Percentiles rank a stretch among this genome's conserved stretches.
Conservation (phyloP, 2,329 filamentous ascomycete genomes). For the Colletotrichum abscissum region DNA sequence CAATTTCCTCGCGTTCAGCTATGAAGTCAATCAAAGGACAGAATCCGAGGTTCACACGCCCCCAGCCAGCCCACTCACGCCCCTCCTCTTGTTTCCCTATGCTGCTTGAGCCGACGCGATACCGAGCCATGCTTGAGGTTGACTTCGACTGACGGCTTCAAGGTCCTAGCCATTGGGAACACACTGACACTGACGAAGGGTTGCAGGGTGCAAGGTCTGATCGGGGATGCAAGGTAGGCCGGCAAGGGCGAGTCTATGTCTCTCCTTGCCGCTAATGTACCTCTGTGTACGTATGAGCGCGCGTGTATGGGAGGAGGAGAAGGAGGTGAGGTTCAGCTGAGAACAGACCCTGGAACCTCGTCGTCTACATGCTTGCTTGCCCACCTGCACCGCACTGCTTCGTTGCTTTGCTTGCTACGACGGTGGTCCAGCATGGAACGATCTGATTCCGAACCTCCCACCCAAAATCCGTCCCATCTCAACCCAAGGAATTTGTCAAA, state of each 20-base stretch:
- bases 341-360: constrained; percentile 28
- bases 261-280: background rate
- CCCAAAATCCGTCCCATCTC: constrained; percentile 24
- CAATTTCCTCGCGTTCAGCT: background rate
- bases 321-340: constrained; percentile 25
- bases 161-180: constrained; percentile 24
- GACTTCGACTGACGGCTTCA: constrained; percentile 26
- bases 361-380: background rate
- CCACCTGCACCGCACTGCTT: background rate
- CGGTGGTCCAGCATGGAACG: constrained; percentile 16
- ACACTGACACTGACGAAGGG: constrained; percentile 25
- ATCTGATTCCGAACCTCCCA: constrained; percentile 28
- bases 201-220: constrained; percentile 23
- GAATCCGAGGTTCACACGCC: constrained; percentile 8
- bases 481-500: constrained; percentile 28
- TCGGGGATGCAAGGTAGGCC: constrained; percentile 23
- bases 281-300: background rate
- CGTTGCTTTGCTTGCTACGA: background rate
- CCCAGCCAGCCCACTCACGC: constrained; percentile 4
- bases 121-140: constrained; percentile 30
- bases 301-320: background rate
- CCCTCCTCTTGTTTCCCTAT: constrained; percentile 5
- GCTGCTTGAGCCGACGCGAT: constrained; percentile 21
- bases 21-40: background rate
- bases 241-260: background rate